These are phyloP conservation scores for Myriangium duriaei DNA, from an alignment of 2,329 filamentous ascomycete species.

Conservation along the genomic window DNA sequence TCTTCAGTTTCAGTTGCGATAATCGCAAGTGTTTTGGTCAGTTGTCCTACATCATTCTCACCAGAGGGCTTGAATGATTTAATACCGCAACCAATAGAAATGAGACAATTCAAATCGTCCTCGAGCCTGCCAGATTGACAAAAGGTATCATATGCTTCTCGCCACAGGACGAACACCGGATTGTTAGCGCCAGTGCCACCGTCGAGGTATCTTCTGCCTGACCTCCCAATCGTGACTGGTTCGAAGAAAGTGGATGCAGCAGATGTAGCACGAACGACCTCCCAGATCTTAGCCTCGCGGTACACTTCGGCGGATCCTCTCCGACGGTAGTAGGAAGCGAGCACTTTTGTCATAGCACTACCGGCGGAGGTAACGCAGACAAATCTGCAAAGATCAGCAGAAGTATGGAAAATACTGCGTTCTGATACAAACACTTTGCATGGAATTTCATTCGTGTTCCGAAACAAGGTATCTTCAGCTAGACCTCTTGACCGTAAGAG, in stretches of 20 bases:
- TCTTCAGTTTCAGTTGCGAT: conserved; percentile 8
- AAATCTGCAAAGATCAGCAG: conserved; percentile 13
- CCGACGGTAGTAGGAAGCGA: conserved; percentile 18
- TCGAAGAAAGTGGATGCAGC: conserved; percentile 22
- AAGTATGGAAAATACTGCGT: not conserved
- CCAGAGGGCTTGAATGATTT: not conserved
- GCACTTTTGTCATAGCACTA: not conserved
- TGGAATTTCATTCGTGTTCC: too few species aligned
- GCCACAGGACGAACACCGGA: conserved; percentile 17
- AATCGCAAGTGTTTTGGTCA: not conserved
- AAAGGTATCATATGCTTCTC: not conserved
- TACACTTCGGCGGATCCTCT: conserved; percentile 15
- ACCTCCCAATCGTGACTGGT: conserved; percentile 7
- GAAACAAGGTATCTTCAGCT: not conserved
- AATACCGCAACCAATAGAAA: conserved; percentile 8
- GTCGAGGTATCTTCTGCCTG: not conserved
- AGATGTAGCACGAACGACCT: conserved; percentile 20
- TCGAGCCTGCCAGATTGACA: not conserved
- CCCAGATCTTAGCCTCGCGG: conserved; percentile 15
- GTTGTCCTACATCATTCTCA: not conserved
- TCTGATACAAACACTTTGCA: conserved; percentile 24
- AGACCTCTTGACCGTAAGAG: conserved; percentile 7
- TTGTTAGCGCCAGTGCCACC: conserved; percentile 35
- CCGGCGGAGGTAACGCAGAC: too few species aligned
- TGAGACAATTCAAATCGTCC: conserved; percentile 1